Evolutionary conservation across 1,284 basidiomycete genomes (phyloP).

Genomic region (Cryptococcus depauperatus): DNA sequence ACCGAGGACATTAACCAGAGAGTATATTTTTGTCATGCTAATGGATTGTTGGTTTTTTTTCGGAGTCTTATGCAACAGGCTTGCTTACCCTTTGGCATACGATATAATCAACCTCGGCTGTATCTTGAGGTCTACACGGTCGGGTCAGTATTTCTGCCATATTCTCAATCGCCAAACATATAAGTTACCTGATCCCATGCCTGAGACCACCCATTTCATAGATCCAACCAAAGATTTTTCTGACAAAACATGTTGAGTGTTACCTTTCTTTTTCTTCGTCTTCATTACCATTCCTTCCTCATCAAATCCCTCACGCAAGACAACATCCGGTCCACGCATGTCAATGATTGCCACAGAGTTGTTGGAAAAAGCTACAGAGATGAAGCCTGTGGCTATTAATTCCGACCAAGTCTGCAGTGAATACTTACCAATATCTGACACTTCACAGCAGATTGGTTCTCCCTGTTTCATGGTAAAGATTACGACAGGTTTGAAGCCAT

Average conservation of each 20-base stretch:
- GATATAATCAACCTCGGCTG: slow-evolving; percentile 58
- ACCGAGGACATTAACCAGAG: slow-evolving; percentile 48
- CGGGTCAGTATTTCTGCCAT: not conserved
- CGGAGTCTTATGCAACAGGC: slow-evolving; percentile 3
- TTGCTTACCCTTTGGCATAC: slow-evolving; percentile 52
- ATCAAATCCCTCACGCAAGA: slow-evolving; percentile 48
- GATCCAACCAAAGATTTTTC: slow-evolving; percentile 47
- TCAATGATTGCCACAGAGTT: slow-evolving; percentile 60
- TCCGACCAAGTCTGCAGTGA: not conserved
- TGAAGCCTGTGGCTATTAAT: slow-evolving; percentile 50
- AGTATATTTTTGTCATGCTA: slow-evolving; percentile 52
- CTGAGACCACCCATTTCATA: slow-evolving; percentile 60
- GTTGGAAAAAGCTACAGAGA: slow-evolving; percentile 59
- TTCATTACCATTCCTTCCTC: slow-evolving; percentile 39
- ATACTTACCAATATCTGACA: slow-evolving; percentile 60
- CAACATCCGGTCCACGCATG: slow-evolving; percentile 60
- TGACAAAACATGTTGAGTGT: slow-evolving; percentile 36
- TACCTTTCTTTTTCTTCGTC: slow-evolving; percentile 42
- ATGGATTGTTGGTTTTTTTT: slow-evolving; percentile 1
- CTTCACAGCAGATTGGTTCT: slow-evolving; percentile 52
- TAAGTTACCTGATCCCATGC: slow-evolving; percentile 50
- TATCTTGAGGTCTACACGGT: slow-evolving; percentile 49
- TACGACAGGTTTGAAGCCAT: slow-evolving; percentile 56
- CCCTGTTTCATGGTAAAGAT: slow-evolving; percentile 53
- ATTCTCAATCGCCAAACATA: no score